Evolutionary conservation across 169 alveolate species (phyloP), one percentile per base, ranked within the genome.

Genomic region (Amoebophrya sp.): DNA sequence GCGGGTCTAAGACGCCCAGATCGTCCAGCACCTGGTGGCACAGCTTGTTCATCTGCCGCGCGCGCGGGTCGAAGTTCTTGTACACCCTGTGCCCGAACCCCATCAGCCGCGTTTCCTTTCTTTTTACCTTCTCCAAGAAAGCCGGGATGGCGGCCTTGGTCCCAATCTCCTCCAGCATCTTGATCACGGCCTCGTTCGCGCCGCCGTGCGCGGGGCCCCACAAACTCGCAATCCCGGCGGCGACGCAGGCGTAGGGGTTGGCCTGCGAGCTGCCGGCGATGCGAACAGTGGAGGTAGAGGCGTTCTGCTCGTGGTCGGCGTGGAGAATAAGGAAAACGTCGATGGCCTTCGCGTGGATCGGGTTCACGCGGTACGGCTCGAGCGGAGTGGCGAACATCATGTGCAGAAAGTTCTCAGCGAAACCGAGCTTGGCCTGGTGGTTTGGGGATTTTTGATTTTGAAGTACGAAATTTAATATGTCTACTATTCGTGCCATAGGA

Each of bases 131-230:
- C 34, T 78, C 92, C 10, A 96, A 88, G 90, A 91, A 94, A 48
- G 91, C 89, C 15, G 94, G 95, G 41, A 96, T 92, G 41, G 93
- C 92, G 0, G 93, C 95, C n/a, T 31, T 43, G 16, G 94, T 48
- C 16, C 95, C 96, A 10, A 96, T 96, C 48, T 95, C 95, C 40
- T 92, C 93, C 39, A 96, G 95, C 98, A 96, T 96, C 41, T 93
- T 67, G 0, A 96, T 91, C n/a, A 95, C 97, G 15, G 98, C 97
- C 91, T 96, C 96, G 88, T 96, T 96, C 10, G 98, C 98, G 15
- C 98, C 98, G 41, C 98, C 98, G 89, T 96, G 98, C 78, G 95
- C 95, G 40, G 96, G 97, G 50, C 98, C 98, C 97, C 97, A 96
- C 31, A 96, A 90, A 70, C 95, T 88, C 23, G 98, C 96, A 31